Evolutionary conservation across 495 filamentous ascomycete genomes (phyloP), one percentile per base, ranked within the genome.

Genomic region (Aspergillus hancockii): DNA sequence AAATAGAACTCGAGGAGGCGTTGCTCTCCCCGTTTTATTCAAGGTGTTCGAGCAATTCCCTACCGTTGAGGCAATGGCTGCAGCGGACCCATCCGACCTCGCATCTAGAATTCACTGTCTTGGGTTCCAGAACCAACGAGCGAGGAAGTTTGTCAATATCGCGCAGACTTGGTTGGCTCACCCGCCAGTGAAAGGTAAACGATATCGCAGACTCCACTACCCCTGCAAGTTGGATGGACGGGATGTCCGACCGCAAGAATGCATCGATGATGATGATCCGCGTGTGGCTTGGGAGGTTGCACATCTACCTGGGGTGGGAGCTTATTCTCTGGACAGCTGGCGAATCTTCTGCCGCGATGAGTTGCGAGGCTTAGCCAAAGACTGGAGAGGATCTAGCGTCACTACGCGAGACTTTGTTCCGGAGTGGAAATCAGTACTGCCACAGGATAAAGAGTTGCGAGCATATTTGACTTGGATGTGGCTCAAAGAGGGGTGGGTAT

Each of bases 401-500:
- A 61, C 55, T 22, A 49, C 28, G 19, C 32, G 57, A 6, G 69
- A 60, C 0, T 77, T 81, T 60, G 65, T 71, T n/a, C 71, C 73
- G 4, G 93, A 97, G 70, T 97, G 94, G 94, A 93, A 89, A 76
- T 78, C 88, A 2, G 92, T 97, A 0, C 62, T 93, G 28, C 93
- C 94, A 0, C 69, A 78, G 47, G 94, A 98, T 68, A 97, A 97
- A 71, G 94, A 98, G 71, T 70, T 97, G 38, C 79, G 90, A 19
- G 92, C 91, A 0, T 97, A 88, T 75, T 67, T 97, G 64, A 76
- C 88, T 3, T 97, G 93, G 93, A 87, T 90, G 81, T 97, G 94
- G 93, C 78, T 91, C 55, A 86, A 87, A 56, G 89, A 95, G 60
- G 93, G 93, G 1, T 91, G 85, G 81, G 75, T 82, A 13, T 97